A percentile compares a stretch with the other conserved stretches of the same genome.
Evolutionary conservation across 345 rosid species (phyloP).

Genomic region (Ceriops zippeliana): DNA sequence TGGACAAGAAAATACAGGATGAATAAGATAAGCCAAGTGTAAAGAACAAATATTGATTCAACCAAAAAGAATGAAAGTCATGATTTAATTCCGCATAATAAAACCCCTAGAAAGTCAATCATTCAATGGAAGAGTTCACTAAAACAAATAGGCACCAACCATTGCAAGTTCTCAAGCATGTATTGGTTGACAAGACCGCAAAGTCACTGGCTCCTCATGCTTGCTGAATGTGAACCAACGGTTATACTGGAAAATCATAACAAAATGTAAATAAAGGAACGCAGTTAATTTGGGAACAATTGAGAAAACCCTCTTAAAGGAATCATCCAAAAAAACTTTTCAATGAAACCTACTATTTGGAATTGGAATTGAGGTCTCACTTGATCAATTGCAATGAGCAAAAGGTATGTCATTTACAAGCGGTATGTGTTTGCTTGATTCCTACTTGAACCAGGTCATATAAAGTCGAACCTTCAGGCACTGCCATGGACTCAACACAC

Average conservation of each 20-base stretch:
- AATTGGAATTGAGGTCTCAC: constrained; percentile 39
- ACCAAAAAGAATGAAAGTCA: too few relatives aligned
- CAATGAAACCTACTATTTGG: background rate
- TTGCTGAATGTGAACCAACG: constrained; percentile 96
- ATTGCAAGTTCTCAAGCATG: constrained; percentile 89
- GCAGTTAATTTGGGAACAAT: too few relatives aligned
- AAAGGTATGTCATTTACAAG: constrained; percentile 84
- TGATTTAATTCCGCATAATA: too few relatives aligned
- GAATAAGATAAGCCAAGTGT: background rate
- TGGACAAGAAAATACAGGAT: background rate
- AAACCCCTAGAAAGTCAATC: too few relatives aligned
- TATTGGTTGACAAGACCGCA: constrained; percentile 62
- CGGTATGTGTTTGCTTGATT: constrained; percentile 69
- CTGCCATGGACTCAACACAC: constrained; percentile 55
- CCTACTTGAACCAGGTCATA: constrained; percentile 79
- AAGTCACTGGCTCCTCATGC: constrained; percentile 76
- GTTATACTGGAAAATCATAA: constrained; percentile 58
- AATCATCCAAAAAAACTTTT: background rate
- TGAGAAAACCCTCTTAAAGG: background rate
- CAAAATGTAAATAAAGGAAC: constrained; percentile 11
- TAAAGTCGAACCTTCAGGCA: constrained; percentile 66
- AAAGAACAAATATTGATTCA: too few relatives aligned
- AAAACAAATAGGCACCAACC: constrained; percentile 37
- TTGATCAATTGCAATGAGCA: constrained; percentile 88
- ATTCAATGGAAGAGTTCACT: background rate